Evolutionary conservation across 805 yeast genomes (phyloP).

Genomic region (Spathaspora hagerdaliae): DNA sequence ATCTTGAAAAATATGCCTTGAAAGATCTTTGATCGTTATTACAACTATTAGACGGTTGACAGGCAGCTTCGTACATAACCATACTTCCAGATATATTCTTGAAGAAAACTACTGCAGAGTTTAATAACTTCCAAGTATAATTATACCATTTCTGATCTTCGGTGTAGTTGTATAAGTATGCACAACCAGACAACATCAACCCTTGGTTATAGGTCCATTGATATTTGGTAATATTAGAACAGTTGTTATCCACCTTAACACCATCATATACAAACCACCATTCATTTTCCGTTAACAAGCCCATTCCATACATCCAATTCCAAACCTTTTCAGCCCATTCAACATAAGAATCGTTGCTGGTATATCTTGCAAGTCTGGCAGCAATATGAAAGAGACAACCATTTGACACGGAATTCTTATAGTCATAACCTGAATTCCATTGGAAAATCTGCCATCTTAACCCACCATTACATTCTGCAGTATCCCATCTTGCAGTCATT

Average conservation of each 20-base stretch:
- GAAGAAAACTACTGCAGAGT: conserved; percentile 58
- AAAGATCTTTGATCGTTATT: conserved; percentile 89
- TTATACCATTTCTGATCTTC: conserved; percentile 60
- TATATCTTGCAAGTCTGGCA: conserved; percentile 41
- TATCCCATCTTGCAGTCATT: conserved; percentile 44
- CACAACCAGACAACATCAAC: conserved; percentile 71
- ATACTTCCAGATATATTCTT: conserved; percentile 19
- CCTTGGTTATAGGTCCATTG: conserved; percentile 93
- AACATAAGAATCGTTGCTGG: conserved; percentile 35
- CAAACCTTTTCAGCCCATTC: conserved; percentile 41
- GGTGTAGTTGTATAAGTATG: conserved; percentile 75
- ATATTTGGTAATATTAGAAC: conserved; percentile 52
- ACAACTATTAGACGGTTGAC: conserved; percentile 65
- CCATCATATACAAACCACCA: conserved; percentile 71
- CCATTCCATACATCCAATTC: conserved; percentile 40
- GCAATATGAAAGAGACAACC: conserved; percentile 43
- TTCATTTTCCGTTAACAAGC: conserved; percentile 42
- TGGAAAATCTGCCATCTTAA: conserved; percentile 47
- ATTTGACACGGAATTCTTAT: conserved; percentile 42
- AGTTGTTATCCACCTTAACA: conserved; percentile 54
- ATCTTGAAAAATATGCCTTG: conserved; percentile 77
- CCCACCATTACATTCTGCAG: conserved; percentile 35
- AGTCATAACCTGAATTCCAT: conserved; percentile 45
- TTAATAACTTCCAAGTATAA: conserved; percentile 53
- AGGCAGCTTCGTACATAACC: conserved; percentile 78